phyloP scores from a whole-genome alignment of 83 land plant species.

The Picea abies region DNA sequence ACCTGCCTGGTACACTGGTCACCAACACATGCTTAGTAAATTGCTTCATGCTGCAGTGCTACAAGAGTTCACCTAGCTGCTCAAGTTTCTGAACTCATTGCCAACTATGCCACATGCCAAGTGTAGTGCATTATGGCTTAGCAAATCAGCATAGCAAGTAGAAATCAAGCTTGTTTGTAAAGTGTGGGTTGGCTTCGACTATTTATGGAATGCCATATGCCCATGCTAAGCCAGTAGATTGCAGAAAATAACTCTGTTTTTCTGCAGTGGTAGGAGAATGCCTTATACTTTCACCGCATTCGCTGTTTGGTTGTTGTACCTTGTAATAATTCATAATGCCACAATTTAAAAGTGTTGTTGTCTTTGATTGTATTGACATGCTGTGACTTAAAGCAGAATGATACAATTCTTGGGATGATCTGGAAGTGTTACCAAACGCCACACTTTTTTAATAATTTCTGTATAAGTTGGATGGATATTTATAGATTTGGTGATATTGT shows the following conservation, averaged over 20 bases:
- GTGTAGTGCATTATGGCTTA: neutral
- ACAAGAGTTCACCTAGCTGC: conserved; percentile 5
- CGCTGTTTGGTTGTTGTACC: too few relatives aligned
- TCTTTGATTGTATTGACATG: neutral
- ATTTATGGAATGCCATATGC: conserved; percentile 14
- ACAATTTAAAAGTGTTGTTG: neutral
- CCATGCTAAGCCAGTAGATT: neutral
- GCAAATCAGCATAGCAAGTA: neutral
- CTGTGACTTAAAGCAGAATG: neutral
- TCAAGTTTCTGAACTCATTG: neutral
- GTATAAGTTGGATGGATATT: neutral
- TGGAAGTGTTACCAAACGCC: neutral
- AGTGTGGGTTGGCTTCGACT: conserved; percentile 1
- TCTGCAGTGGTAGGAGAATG: neutral
- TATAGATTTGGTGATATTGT: neutral
- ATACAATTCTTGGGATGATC: neutral
- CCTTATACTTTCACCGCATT: too few relatives aligned
- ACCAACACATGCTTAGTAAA: neutral
- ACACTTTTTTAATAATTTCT: neutral
- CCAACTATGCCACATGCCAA: neutral
- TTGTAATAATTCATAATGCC: neutral
- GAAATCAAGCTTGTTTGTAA: neutral
- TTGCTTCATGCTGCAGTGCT: conserved; percentile 8
- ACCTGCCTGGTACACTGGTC: neutral
- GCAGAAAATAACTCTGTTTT: neutral